These are phyloP conservation scores for Magnusiomyces magnusii DNA, from an alignment of 1,139 yeast genomes.

Conservation along the genomic window DNA sequence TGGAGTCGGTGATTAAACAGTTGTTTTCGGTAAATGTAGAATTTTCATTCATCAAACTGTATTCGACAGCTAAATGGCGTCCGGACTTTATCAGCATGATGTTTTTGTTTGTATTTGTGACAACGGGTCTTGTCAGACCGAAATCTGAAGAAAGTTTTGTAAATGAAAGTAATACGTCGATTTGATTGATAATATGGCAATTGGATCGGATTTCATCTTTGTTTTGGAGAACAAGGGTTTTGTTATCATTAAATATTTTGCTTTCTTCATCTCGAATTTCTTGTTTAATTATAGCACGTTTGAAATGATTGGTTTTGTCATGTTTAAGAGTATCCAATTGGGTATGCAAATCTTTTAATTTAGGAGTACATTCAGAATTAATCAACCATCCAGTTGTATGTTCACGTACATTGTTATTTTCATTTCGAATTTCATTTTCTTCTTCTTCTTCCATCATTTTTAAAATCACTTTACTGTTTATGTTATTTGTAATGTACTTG, in stretches of 20 bases:
- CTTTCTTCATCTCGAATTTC: not conserved
- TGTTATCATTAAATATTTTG: not conserved
- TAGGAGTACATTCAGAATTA: not conserved
- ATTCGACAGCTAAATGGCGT: constrained; percentile 85
- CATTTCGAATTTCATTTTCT: not conserved
- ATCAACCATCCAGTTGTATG: not conserved
- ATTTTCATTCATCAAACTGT: constrained; percentile 45
- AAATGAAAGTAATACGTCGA: constrained; percentile 72
- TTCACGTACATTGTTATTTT: constrained; percentile 9
- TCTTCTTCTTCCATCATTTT: constrained; percentile 13
- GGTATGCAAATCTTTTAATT: not conserved
- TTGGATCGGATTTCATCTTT: constrained; percentile 19
- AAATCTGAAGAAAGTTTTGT: constrained; percentile 61
- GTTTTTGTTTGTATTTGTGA: constrained; percentile 28
- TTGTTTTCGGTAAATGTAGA: constrained; percentile 58
- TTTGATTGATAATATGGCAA: constrained; percentile 47
- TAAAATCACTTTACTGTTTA: constrained; percentile 29
- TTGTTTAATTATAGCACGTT: not conserved
- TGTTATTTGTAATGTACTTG: constrained; percentile 24
- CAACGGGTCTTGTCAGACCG: constrained; percentile 56
- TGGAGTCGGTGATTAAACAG: constrained; percentile 35
- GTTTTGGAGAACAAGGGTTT: not conserved
- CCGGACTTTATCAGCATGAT: constrained; percentile 41
- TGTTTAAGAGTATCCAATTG: not conserved
- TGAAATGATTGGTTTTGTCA: not conserved